These are phyloP conservation scores for Cutaneotrichosporon dermatis DNA, from an alignment of 1,284 basidiomycete genomes.

Conservation along the genomic window DNA sequence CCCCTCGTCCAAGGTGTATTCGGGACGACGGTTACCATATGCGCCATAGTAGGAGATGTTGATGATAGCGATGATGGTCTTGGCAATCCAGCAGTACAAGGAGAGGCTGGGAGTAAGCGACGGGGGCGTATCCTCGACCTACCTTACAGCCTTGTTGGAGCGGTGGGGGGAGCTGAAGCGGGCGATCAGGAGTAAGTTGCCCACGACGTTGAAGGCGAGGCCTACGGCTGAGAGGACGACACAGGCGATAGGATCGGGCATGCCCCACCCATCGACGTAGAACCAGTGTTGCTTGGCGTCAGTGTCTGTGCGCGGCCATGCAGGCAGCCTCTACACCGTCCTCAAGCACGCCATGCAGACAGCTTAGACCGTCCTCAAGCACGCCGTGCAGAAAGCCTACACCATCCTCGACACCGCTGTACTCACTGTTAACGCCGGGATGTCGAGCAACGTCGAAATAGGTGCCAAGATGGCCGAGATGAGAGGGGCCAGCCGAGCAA, in stretches of 20 bases:
- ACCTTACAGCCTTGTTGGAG: slow-evolving; percentile 1
- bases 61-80: slow-evolving; percentile 46
- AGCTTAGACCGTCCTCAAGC: too few relatives aligned
- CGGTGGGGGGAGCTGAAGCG: slow-evolving; percentile 41
- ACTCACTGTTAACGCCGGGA: slow-evolving; percentile 49
- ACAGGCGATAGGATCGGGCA: slow-evolving; percentile 41
- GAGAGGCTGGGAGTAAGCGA: too few relatives aligned
- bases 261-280: slow-evolving; percentile 23
- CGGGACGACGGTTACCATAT: slow-evolving; percentile 29
- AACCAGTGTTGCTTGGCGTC: slow-evolving; percentile 46
- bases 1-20: slow-evolving; percentile 43
- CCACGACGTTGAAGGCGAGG: slow-evolving; percentile 49
- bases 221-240: slow-evolving; percentile 48
- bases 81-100: slow-evolving; percentile 48
- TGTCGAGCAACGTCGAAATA: slow-evolving; percentile 49
- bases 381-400: too few relatives aligned
- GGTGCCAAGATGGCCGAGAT: slow-evolving; percentile 50
- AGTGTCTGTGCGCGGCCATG: neutral
- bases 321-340: too few relatives aligned
- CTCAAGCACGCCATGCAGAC: too few relatives aligned
- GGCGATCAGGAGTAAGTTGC: slow-evolving; percentile 49
- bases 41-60: slow-evolving; percentile 46
- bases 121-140: too few relatives aligned
- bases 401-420: too few relatives aligned
- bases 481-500: slow-evolving; percentile 42